Percentiles rank a stretch among this genome's conserved stretches.
Evolutionary conservation across 768 basidiomycete species (phyloP).

Genomic region (Pholiota microspora): DNA sequence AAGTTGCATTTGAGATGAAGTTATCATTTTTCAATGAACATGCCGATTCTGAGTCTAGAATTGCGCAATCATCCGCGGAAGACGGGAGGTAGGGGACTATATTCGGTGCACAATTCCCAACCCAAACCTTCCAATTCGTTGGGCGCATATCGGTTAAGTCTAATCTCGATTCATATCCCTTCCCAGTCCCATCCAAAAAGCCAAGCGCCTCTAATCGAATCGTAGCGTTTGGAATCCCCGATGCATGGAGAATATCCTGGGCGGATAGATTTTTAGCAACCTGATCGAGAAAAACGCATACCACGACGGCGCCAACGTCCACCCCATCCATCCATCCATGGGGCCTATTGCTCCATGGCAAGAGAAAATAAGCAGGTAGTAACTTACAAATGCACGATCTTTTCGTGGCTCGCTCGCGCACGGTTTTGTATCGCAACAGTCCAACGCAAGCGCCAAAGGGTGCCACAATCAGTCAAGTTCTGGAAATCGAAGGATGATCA

Average conservation of each 20-base stretch:
- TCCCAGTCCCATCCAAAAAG: slow-evolving; percentile 8
- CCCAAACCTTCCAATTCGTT: slow-evolving; percentile 38
- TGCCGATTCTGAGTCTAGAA: slow-evolving; percentile 30
- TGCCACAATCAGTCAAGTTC: slow-evolving; percentile 38
- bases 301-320: slow-evolving; percentile 9
- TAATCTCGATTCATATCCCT: slow-evolving; percentile 29
- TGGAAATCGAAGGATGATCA: slow-evolving; percentile 19
- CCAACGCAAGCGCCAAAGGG: slow-evolving; percentile 21
- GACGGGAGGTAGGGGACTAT: slow-evolving; percentile 37
- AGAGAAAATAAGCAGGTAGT: not conserved
- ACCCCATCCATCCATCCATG: no score
- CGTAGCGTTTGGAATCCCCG: slow-evolving; percentile 16
- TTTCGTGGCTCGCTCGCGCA: slow-evolving; percentile 11
- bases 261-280: slow-evolving; percentile 15
- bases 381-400: not conserved
- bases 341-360: no score
- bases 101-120: slow-evolving; percentile 35
- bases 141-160: slow-evolving; percentile 34
- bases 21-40: slow-evolving; percentile 31
- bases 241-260: slow-evolving; percentile 15
- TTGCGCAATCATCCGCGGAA: slow-evolving; percentile 47
- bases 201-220: slow-evolving; percentile 17
- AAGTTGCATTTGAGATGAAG: slow-evolving; percentile 26
- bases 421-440: slow-evolving; percentile 9
- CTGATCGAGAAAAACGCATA: slow-evolving; percentile 19